These are phyloP conservation scores for Ceratocystis smalleyi DNA, from an alignment of 2,329 filamentous ascomycete species.

Conservation along the genomic window DNA sequence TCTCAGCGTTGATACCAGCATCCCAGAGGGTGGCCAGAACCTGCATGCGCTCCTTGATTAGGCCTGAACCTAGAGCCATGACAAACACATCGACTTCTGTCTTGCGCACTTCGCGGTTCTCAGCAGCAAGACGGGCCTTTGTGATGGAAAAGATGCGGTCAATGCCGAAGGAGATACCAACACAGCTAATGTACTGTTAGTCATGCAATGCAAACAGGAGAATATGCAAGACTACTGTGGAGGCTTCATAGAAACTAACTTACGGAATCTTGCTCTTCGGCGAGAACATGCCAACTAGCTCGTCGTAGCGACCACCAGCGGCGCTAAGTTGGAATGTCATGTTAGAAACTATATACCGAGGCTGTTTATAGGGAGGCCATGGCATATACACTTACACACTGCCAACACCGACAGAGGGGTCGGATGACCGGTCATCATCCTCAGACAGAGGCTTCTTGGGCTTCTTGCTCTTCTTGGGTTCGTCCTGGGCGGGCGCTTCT, in stretches of 20 bases:
- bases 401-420: conserved; percentile 70
- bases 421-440: conserved; percentile 53
- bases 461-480: conserved; percentile 33
- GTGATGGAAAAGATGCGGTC: conserved; percentile 91
- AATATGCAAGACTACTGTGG: neutral
- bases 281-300: conserved; percentile 86
- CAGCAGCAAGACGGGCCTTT: conserved; percentile 56
- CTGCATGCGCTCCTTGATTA: conserved; percentile 70
- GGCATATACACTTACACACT: conserved; percentile 37
- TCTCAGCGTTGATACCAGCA: conserved; percentile 82
- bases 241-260: neutral
- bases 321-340: conserved; percentile 29
- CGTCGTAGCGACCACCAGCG: conserved; percentile 81
- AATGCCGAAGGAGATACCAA: conserved; percentile 71
- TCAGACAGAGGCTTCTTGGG: conserved; percentile 32
- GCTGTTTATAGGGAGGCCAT: neutral
- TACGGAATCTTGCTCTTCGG: conserved; percentile 64
- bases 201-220: neutral
- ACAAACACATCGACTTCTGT: conserved; percentile 82
- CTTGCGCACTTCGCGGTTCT: conserved; percentile 40
- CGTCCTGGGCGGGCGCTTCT: conserved; percentile 23
- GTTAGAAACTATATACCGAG: neutral
- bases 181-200: conserved; percentile 21
- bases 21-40: conserved; percentile 67
- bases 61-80: conserved; percentile 78